Percentiles rank a stretch among this genome's conserved stretches.
These are phyloP conservation scores for Candida koratica DNA, from an alignment of 805 yeast species.

Conservation along the genomic window DNA sequence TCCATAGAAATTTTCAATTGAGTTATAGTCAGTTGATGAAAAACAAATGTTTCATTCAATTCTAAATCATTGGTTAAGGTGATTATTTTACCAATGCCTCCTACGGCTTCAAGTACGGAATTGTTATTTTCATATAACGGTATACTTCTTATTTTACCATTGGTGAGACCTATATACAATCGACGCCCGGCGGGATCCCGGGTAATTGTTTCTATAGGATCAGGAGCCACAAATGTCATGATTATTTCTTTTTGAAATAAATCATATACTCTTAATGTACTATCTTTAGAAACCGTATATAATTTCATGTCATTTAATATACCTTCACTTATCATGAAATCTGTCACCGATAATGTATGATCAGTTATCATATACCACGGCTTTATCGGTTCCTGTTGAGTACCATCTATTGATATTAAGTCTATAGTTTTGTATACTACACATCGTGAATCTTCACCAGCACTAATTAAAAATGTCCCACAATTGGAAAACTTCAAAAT, in stretches of 20 bases:
- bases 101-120: constrained; percentile 53
- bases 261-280: constrained; percentile 71
- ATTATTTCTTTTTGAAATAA: constrained; percentile 44
- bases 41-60: constrained; percentile 48
- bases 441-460: constrained; percentile 79
- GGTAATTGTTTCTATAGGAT: constrained; percentile 53
- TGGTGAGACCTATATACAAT: constrained; percentile 61
- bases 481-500: constrained; percentile 57
- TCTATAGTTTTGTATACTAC: constrained; percentile 70
- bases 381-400: constrained; percentile 35
- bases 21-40: constrained; percentile 49
- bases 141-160: constrained; percentile 58
- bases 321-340: constrained; percentile 47
- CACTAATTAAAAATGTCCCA: constrained; percentile 62
- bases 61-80: constrained; percentile 51
- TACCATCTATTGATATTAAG: constrained; percentile 34
- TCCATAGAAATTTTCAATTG: constrained; percentile 63
- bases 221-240: constrained; percentile 68
- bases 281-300: constrained; percentile 68
- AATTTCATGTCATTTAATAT: constrained; percentile 55
- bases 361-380: constrained; percentile 61
- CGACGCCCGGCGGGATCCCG: constrained; percentile 79
- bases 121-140: constrained; percentile 43
- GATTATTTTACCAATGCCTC: constrained; percentile 51
- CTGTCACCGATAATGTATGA: constrained; percentile 54